Evolutionary conservation across 2,329 filamentous ascomycete species (phyloP), one percentile per base, ranked within the genome.

Genomic region (Talaromyces sp.): DNA sequence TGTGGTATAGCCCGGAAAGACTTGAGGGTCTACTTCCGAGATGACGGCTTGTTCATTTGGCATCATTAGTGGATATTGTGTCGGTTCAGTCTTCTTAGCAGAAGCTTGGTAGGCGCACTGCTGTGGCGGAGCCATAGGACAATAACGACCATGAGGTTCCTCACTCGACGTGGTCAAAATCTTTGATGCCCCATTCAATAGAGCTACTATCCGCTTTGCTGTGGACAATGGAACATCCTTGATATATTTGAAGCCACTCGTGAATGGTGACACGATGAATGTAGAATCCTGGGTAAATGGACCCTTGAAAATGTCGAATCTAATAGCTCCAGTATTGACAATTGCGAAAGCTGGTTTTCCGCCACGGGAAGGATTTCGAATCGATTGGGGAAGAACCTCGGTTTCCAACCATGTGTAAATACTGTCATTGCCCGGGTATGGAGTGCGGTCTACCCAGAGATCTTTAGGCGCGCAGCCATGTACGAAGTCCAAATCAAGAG

Each of bases 251-350:
- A 97, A 90, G 1, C 85, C 86, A 76, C 90, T 96, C 1, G 87
- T 87, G 75, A 99, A 99, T 0, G 95, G 95, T 9, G 91, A 96
- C 33, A 98, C 85, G 45, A 94, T 89, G 74, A 88, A 98, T 0
- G 90, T 92, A 3, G 89, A 90, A 75, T 99, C 95, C 45, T 88
- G 87, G 0, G 95, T 98, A 73, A 98, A 98, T 0, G 89, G 83
- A 0, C 95, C 95, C 75, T 94, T 88, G 83, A 97, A 96, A 67
- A 99, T 91, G 76, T 99, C 95, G 77, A 98, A 99, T 52, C 95
- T 90, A 69, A 99, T 88, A 3, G 91, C 91, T 31, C 95, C 95
- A 0, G 92, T 97, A 78, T 99, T 99, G 64, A 91, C 83, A 60
- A 98, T 86, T 35, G 89, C 88, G 11, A 98, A 79, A 3, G 73